Percentiles rank a stretch among this genome's conserved stretches.
These are phyloP conservation scores for Pueraria montana DNA, from an alignment of 306 rosid genomes.

Conservation along the genomic window DNA sequence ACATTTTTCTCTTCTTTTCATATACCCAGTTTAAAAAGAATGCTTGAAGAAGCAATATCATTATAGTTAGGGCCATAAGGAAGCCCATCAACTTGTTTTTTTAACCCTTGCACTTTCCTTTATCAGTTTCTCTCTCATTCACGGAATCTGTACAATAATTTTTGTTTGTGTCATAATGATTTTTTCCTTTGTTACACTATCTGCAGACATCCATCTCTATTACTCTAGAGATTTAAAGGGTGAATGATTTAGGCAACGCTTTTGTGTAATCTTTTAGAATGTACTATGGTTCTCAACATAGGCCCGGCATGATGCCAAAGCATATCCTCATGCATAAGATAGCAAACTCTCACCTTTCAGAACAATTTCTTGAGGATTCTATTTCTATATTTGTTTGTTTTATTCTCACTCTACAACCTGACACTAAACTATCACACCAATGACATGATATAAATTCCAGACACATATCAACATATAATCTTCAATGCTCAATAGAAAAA, in stretches of 20 bases:
- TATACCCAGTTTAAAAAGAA: slow-evolving; percentile 28
- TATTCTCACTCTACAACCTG: neutral
- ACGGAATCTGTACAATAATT: slow-evolving; percentile 22
- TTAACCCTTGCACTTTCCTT: slow-evolving; percentile 27
- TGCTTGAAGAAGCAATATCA: slow-evolving; percentile 40
- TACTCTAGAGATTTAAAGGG: slow-evolving; percentile 9
- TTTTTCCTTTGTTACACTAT: slow-evolving; percentile 51
- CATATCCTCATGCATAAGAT: slow-evolving; percentile 47
- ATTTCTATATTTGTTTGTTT: neutral
- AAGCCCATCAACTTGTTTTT: slow-evolving; percentile 31
- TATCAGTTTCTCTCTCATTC: slow-evolving; percentile 27
- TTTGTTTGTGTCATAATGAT: slow-evolving; percentile 22
- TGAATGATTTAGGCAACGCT: slow-evolving; percentile 31
- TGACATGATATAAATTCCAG: slow-evolving; percentile 28
- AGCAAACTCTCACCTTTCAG: slow-evolving; percentile 38
- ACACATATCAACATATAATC: slow-evolving; percentile 9
- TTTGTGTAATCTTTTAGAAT: slow-evolving; percentile 5
- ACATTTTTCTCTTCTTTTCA: slow-evolving; percentile 52
- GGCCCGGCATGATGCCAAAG: slow-evolving; percentile 20
- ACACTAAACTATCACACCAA: slow-evolving; percentile 13
- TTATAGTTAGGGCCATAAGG: slow-evolving; percentile 41
- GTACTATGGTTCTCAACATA: slow-evolving; percentile 10
- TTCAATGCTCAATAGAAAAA: slow-evolving; percentile 1
- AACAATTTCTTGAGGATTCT: neutral
- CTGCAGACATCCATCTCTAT: slow-evolving; percentile 21